Conservation (phyloP, 2,329 filamentous ascomycete species). For the Ophiosphaerella herpotricha region DNA sequence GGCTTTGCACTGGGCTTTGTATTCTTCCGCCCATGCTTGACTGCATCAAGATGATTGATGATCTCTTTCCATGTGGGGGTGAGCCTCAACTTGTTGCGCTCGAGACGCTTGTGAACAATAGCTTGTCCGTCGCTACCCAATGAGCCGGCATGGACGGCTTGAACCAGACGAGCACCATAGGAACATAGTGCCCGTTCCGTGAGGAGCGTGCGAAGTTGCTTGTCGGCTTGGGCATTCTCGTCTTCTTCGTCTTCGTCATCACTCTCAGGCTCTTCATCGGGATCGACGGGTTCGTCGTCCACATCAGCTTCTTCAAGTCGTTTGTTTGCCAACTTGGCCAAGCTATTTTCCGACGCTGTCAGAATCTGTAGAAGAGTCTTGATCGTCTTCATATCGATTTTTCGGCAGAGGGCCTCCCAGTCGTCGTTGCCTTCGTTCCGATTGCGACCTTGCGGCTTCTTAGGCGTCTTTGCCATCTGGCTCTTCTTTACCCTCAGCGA, state of each 20-base stretch:
- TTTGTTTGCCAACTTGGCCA: conserved; percentile 41
- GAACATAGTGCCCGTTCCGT: conserved; percentile 87
- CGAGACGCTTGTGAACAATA: conserved; percentile 69
- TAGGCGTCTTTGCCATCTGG: conserved; percentile 37
- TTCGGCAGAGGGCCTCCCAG: conserved; percentile 66
- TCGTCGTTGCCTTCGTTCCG: conserved; percentile 50
- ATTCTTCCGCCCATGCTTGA: conserved; percentile 52
- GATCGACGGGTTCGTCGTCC: conserved; percentile 73
- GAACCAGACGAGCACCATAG: conserved; percentile 80
- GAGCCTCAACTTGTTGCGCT: conserved; percentile 78
- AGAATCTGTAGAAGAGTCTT: conserved; percentile 76
- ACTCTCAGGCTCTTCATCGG: conserved; percentile 65
- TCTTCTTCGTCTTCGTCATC: conserved; percentile 59
- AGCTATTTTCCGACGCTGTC: conserved; percentile 73
- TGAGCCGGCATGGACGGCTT: conserved; percentile 75
- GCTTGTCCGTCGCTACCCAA: conserved; percentile 63
- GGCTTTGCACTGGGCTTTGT: conserved; percentile 24
- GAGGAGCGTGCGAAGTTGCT: conserved; percentile 68
- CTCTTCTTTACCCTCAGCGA: conserved; percentile 63
- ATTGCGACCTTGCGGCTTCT: conserved; percentile 27
- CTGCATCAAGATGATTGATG: conserved; percentile 72
- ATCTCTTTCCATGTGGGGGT: conserved; percentile 87
- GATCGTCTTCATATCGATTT: conserved; percentile 67
- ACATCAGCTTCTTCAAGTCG: conserved; percentile 56
- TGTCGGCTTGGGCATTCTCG: conserved; percentile 52